Conservation (phyloP, 2,329 filamentous ascomycete species). For the Chaetothyriales sp. region DNA sequence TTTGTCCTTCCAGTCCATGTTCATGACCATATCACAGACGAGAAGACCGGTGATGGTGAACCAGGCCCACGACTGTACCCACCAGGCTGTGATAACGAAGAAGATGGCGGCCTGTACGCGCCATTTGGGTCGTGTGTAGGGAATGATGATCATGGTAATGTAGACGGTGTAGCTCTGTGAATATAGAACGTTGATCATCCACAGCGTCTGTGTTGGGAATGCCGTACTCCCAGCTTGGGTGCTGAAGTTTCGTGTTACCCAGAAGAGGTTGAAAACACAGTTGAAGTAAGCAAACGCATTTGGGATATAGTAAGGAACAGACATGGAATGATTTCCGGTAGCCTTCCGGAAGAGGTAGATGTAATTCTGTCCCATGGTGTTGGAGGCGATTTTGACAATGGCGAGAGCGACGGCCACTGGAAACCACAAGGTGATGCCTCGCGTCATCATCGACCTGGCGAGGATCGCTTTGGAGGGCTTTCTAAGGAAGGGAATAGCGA, state of each 20-base stretch:
- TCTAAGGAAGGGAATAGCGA: constrained; percentile 30
- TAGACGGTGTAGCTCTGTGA: constrained; percentile 36
- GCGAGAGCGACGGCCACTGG: constrained; percentile 29
- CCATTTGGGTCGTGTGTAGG: constrained; percentile 30
- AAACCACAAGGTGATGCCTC: constrained; percentile 30
- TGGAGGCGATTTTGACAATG: constrained; percentile 27
- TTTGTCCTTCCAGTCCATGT: constrained; percentile 27
- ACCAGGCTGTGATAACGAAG: constrained; percentile 34
- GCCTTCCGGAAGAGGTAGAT: constrained; percentile 26
- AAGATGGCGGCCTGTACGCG: constrained; percentile 26
- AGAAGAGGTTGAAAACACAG: constrained; percentile 35
- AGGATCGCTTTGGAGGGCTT: constrained; percentile 24
- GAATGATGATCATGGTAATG: constrained; percentile 36
- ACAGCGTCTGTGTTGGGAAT: constrained; percentile 35
- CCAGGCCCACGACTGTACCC: constrained; percentile 37
- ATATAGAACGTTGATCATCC: constrained; percentile 33
- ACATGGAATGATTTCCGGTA: constrained; percentile 27
- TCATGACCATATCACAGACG: constrained; percentile 29
- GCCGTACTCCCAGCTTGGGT: constrained; percentile 29
- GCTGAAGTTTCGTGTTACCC: constrained; percentile 27
- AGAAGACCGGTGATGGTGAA: constrained; percentile 31
- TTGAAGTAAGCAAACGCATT: constrained; percentile 33
- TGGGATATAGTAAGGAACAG: constrained; percentile 23
- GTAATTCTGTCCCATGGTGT: constrained; percentile 21
- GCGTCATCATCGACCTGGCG: constrained; percentile 30